Evolutionary conservation across 2,329 filamentous ascomycete species (phyloP), one percentile per base, ranked within the genome.

Genomic region (Cylindrodendrum hubeiense): DNA sequence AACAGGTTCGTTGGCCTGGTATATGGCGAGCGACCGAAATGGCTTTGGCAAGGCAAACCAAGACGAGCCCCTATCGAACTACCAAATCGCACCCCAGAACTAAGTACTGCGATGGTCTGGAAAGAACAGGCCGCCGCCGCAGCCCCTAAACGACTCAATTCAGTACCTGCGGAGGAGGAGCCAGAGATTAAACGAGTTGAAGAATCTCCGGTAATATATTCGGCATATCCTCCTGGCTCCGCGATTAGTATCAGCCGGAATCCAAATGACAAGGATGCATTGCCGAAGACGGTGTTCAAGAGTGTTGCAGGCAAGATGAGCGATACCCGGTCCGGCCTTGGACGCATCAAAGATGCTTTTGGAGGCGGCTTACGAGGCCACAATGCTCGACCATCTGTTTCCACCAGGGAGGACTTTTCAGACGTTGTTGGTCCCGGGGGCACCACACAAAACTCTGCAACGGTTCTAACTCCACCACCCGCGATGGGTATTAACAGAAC

Each of bases 1-100:
- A 94, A 97, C 71, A 90, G 86, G 49, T 97, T 98, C 70, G 87
- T 93, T 52, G 89, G 89, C 64, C 84, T 97, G 26, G 89, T 92
- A 1, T 91, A 90, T 66, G 95, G 96, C 34, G 93, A 96, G 76
- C 89, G 93, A 60, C 86, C 93, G 17, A 97, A 97, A 78, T 98
- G 95, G 94, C 85, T 99, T 2, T 99, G 96, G 96, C 87, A 93
- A 66, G 96, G 95, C 17, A 98, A 97, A 78, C 88, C 93, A 39
- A 89, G 91, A 66, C 94, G 95, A 75, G 86, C 82, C 3, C 78
- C 78, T 2, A 74, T 79, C 2, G 83, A 85, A 9, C 79, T 82
- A n/a, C 79, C 81, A 51, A 84, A 86, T 5, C 82, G 80, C 51
- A 79, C 83, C 3, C 79, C 84, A 13, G 85, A 88, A 17, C 76